These are phyloP conservation scores for Cicer bijugum DNA, from an alignment of 306 rosid genomes.

Conservation along the genomic window DNA sequence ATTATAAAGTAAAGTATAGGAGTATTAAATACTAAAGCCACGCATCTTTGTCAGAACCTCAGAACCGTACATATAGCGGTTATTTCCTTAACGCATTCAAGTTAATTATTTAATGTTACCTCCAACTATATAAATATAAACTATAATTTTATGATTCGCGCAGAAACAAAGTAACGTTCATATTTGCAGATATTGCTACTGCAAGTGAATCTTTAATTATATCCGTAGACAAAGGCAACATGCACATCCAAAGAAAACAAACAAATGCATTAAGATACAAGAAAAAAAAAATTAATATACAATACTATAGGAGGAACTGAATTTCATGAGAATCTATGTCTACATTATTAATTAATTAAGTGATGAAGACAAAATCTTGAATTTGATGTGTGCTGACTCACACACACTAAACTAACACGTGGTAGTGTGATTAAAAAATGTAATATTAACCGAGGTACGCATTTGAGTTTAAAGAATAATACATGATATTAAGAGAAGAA, in stretches of 20 bases:
- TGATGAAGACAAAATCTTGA: background rate
- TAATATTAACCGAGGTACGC: too few species aligned
- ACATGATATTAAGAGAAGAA: too few species aligned
- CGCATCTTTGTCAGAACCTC: slow-evolving; percentile 20
- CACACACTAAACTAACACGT: too few species aligned
- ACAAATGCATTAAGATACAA: slow-evolving; percentile 6
- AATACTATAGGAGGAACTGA: slow-evolving; percentile 38
- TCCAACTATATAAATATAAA: background rate
- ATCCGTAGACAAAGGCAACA: background rate
- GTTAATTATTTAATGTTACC: slow-evolving; percentile 25
- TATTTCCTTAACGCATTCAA: slow-evolving; percentile 28
- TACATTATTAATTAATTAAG: background rate
- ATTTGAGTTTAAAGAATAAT: too few species aligned
- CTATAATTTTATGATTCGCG: slow-evolving; percentile 3
- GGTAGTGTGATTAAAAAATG: too few species aligned
- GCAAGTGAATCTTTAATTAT: slow-evolving; percentile 39
- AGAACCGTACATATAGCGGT: slow-evolving; percentile 45
- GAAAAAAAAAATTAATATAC: background rate
- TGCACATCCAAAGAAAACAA: background rate
- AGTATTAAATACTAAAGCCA: slow-evolving; percentile 1
- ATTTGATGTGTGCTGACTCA: too few species aligned
- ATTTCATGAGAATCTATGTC: slow-evolving; percentile 53
- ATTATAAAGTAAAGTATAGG: background rate
- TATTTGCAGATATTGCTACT: slow-evolving; percentile 47
- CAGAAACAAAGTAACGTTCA: slow-evolving; percentile 66